Conservation (phyloP, 768 basidiomycete genomes). For the Fomitopsis serialis region DNA sequence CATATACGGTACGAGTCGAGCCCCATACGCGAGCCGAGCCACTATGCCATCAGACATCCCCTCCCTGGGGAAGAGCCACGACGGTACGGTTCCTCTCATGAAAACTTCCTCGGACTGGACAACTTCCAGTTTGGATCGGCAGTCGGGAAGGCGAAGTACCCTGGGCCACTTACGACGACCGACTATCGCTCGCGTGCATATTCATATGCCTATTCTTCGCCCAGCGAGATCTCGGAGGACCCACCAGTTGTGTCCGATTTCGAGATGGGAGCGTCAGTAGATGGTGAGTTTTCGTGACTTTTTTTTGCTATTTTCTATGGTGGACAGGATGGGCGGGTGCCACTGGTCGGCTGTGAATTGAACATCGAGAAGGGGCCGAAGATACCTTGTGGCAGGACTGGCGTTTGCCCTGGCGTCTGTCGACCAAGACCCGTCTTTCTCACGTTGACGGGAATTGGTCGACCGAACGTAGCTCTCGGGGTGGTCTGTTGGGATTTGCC, state of each 20-base stretch:
- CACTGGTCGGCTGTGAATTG: neutral
- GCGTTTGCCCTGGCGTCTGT: neutral
- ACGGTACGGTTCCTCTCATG: constrained; percentile 1
- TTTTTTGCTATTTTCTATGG: neutral
- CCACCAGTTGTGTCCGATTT: neutral
- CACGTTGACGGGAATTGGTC: neutral
- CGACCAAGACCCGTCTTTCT: neutral
- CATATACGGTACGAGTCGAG: constrained; percentile 4
- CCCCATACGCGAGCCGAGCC: neutral
- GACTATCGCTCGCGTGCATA: neutral
- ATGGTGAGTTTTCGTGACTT: neutral
- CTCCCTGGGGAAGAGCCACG: neutral
- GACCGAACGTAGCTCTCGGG: neutral
- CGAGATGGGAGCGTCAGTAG: neutral
- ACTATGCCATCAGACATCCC: neutral
- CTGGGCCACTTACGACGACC: neutral
- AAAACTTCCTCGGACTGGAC: constrained; percentile 5
- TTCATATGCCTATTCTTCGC: constrained; percentile 3
- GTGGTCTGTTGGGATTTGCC: too few relatives aligned
- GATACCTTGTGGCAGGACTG: neutral
- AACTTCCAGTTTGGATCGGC: neutral
- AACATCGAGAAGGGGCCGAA: neutral
- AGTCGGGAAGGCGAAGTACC: neutral
- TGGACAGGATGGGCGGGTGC: neutral
- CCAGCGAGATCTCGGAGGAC: neutral